phyloP scores from a whole-genome alignment of 208 protist species.

The Zelonia costaricensis region DNA sequence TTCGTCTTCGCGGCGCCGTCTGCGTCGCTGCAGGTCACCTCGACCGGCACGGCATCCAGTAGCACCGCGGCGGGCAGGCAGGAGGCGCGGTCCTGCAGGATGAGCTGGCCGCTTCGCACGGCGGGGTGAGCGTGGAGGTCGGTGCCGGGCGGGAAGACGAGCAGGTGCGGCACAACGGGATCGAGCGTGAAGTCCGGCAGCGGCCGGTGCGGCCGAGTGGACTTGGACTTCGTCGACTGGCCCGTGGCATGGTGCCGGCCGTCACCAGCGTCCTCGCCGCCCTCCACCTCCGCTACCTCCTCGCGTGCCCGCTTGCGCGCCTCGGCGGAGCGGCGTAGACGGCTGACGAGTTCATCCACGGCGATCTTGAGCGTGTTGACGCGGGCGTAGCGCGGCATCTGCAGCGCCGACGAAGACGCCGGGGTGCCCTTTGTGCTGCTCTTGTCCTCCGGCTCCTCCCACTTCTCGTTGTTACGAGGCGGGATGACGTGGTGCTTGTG shows the following conservation, averaged over 20 bases:
- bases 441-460: constrained; percentile 21
- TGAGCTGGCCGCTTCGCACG: constrained; percentile 81
- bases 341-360: constrained; percentile 61
- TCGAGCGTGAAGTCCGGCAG: constrained; percentile 75
- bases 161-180: constrained; percentile 68
- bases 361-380: constrained; percentile 89
- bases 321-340: constrained; percentile 47
- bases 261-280: background rate
- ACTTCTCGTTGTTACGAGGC: constrained; percentile 48
- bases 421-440: constrained; percentile 5
- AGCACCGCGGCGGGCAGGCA: constrained; percentile 90
- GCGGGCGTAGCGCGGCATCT: constrained; percentile 79
- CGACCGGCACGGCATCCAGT: constrained; percentile 67
- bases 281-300: background rate
- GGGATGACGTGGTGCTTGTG: constrained; percentile 82
- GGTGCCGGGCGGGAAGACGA: constrained; percentile 86
- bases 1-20: background rate
- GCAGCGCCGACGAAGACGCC: constrained; percentile 14
- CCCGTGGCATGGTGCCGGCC: constrained; percentile 2
- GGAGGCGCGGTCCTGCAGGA: constrained; percentile 91
- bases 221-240: too few species aligned
- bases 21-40: background rate
- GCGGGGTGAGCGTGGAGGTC: constrained; percentile 87
- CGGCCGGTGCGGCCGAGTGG: constrained; percentile 10
- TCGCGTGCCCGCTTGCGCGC: constrained; percentile 24